Evolutionary conservation across 176 grass and related monocot species (phyloP).

Genomic region (Bromus sterilis): DNA sequence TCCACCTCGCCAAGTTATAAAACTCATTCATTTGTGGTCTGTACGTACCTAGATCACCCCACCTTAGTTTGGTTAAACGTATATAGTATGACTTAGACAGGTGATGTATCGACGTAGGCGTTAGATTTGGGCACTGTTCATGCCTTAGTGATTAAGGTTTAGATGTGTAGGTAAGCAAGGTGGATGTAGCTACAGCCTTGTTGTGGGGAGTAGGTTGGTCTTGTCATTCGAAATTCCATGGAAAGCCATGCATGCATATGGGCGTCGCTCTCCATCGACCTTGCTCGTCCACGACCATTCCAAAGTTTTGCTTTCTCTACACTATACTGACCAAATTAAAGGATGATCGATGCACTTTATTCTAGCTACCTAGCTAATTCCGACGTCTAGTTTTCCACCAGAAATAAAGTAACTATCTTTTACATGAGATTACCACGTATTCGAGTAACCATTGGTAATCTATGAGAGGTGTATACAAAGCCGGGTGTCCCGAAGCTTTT

Average conservation of each 20-base stretch:
- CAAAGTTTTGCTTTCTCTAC: neutral
- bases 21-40: too few relatives aligned
- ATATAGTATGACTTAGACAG: neutral
- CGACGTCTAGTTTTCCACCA: neutral
- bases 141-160: constrained; percentile 47
- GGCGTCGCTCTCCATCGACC: neutral
- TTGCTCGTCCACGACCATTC: neutral
- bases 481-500: neutral
- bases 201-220: neutral
- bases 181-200: neutral
- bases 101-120: neutral
- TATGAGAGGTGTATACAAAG: neutral
- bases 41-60: neutral
- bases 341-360: neutral
- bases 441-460: neutral
- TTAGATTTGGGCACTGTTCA: neutral
- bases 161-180: neutral
- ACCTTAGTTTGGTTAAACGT: neutral
- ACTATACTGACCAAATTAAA: neutral
- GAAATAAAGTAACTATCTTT: neutral
- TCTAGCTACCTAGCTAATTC: neutral
- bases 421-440: neutral
- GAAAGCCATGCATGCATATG: neutral
- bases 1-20: too few relatives aligned
- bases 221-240: neutral